phyloP scores from a whole-genome alignment of 257 asterid genomes.

The Linderniella brevidens region DNA sequence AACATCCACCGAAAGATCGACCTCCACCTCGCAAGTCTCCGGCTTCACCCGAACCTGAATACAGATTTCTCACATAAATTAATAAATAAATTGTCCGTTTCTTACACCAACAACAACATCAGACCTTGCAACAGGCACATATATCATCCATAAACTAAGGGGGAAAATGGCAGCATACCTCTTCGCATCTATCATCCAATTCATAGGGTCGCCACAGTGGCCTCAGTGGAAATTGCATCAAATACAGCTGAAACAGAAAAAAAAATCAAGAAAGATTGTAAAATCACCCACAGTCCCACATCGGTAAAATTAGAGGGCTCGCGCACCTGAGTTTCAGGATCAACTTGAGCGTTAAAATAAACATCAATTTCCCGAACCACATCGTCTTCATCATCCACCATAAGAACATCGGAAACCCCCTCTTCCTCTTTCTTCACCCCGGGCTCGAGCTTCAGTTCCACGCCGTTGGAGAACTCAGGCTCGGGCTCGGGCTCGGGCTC shows the following conservation, averaged over 20 bases:
- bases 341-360: conserved; percentile 35
- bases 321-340: conserved; percentile 28
- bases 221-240: conserved; percentile 69
- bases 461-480: no score
- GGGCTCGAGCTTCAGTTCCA: conserved; percentile 29
- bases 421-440: conserved; percentile 16
- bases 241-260: conserved; percentile 29
- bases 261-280: background rate
- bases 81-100: background rate
- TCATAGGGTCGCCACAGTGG: conserved; percentile 83
- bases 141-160: conserved; percentile 3
- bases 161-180: conserved; percentile 31
- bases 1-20: conserved; percentile 55
- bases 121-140: background rate
- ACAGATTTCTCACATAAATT: conserved; percentile 7
- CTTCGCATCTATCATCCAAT: conserved; percentile 47
- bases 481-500: no score
- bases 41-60: conserved; percentile 86
- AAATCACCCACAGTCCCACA: background rate
- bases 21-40: conserved; percentile 39
- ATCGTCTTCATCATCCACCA: conserved; percentile 24
- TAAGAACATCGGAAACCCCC: conserved; percentile 27
- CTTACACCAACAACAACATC: background rate
- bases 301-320: background rate
- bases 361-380: conserved; percentile 69